phyloP scores from a whole-genome alignment of 768 basidiomycete species.

The Termitomyces sp. region DNA sequence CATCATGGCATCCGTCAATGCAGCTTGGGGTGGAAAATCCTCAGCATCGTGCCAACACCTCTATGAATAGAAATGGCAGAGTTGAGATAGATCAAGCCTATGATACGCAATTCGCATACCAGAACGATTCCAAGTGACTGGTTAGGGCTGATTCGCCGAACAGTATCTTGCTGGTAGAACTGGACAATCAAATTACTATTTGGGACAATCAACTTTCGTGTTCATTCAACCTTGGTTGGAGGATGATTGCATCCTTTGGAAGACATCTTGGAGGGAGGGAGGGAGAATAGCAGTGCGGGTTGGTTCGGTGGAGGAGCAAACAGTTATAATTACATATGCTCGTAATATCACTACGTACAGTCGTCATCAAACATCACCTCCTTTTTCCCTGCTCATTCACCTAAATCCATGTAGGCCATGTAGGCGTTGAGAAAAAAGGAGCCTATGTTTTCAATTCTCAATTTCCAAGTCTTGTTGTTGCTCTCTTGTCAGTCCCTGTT shows the following conservation, averaged over 20 bases:
- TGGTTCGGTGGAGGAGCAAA: not conserved
- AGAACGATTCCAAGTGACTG: constrained; percentile 56
- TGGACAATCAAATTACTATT: constrained; percentile 17
- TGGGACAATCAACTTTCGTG: not conserved
- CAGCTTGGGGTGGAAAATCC: constrained; percentile 44
- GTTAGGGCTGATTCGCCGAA: constrained; percentile 38
- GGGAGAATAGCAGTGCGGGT: not conserved
- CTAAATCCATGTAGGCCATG: no score
- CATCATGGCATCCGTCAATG: constrained; percentile 62
- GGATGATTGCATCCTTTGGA: constrained; percentile 5
- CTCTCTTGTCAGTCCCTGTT: not conserved
- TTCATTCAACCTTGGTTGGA: constrained; percentile 15
- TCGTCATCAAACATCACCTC: not conserved
- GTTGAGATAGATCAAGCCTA: not conserved
- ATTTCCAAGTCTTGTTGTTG: not conserved
- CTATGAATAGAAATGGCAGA: constrained; percentile 29
- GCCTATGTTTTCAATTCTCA: not conserved
- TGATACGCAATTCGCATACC: constrained; percentile 31
- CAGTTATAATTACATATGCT: no score
- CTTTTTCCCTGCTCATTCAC: not conserved
- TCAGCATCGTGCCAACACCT: constrained; percentile 89
- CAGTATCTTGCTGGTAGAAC: constrained; percentile 69
- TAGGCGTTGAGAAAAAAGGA: not conserved
- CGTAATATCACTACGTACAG: not conserved
- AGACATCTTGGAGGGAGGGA: constrained; percentile 8